phyloP scores from a whole-genome alignment of 345 rosid genomes.

The Raphanus raphanistrum region DNA sequence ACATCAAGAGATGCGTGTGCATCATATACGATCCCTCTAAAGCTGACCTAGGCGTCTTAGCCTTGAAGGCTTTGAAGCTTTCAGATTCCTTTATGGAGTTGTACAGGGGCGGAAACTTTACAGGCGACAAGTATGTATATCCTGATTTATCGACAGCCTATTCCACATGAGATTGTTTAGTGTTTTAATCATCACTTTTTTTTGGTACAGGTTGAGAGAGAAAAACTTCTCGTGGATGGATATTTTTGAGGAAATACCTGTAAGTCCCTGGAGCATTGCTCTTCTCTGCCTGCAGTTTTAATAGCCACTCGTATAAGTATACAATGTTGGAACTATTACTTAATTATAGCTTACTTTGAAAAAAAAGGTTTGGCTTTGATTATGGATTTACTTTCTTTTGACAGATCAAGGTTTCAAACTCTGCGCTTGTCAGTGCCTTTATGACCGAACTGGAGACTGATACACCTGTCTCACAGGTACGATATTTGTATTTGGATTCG shows the following conservation, averaged over 20 bases:
- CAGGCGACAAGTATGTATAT: constrained; percentile 90
- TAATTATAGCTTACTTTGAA: not conserved
- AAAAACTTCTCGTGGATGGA: constrained; percentile 98
- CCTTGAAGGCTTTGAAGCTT: constrained; percentile 96
- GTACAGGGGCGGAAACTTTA: constrained; percentile 71
- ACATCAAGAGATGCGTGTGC: constrained; percentile 92
- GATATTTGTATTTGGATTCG: not conserved
- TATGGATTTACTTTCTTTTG: not conserved
- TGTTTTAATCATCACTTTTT: constrained; percentile 12
- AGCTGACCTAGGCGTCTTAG: constrained; percentile 81
- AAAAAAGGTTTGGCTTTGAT: not conserved
- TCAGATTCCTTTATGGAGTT: constrained; percentile 98
- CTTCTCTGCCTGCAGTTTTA: not conserved
- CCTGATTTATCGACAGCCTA: not conserved
- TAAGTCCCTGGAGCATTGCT: constrained; percentile 46
- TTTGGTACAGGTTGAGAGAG: constrained; percentile 79
- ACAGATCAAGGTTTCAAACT: constrained; percentile 97
- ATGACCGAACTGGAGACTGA: constrained; percentile 96
- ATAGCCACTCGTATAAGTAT: not conserved
- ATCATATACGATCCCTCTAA: constrained; percentile 96
- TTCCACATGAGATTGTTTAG: not conserved
- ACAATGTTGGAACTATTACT: not conserved
- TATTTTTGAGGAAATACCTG: constrained; percentile 98
- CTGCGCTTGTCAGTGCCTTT: constrained; percentile 94
- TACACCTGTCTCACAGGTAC: constrained; percentile 85